Percentiles rank a stretch among this genome's conserved stretches.
These are phyloP conservation scores for Brassica incana DNA, from an alignment of 345 rosid species.

Conservation along the genomic window DNA sequence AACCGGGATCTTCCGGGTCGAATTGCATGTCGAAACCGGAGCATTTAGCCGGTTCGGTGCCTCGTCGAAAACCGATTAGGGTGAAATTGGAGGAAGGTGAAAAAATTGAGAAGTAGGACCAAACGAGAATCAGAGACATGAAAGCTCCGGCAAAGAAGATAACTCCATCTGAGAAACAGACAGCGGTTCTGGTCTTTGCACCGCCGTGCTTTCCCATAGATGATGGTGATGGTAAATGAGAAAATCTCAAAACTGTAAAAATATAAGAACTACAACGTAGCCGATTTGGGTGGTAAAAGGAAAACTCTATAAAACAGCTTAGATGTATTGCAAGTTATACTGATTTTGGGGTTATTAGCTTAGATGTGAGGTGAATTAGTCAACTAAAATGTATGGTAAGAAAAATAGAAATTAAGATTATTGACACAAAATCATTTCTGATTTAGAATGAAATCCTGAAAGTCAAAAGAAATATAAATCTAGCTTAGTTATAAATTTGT, in stretches of 20 bases:
- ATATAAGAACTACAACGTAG: neutral
- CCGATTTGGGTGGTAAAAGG: neutral
- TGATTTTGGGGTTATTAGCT: neutral
- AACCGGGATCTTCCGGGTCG: constrained; percentile 54
- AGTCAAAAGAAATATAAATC: neutral
- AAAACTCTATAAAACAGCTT: neutral
- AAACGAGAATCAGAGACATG: constrained; percentile 53
- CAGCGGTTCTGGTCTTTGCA: constrained; percentile 41
- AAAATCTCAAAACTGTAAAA: neutral
- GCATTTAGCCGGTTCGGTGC: constrained; percentile 10
- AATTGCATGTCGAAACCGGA: constrained; percentile 40
- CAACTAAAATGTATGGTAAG: neutral
- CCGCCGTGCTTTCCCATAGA: constrained; percentile 45
- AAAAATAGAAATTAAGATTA: neutral
- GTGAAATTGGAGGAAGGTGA: constrained; percentile 33
- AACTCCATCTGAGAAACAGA: constrained; percentile 44
- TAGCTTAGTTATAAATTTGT: neutral
- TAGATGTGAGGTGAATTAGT: neutral
- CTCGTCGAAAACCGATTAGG: neutral
- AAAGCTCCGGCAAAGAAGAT: constrained; percentile 60
- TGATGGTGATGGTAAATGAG: constrained; percentile 3
- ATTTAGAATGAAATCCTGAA: neutral
- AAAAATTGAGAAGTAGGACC: constrained; percentile 56
- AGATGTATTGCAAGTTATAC: neutral
- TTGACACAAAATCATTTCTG: neutral